Evolutionary conservation across 1,284 basidiomycete species (phyloP), one percentile per base, ranked within the genome.

Genomic region (Mycosarcoma mackinlayi): DNA sequence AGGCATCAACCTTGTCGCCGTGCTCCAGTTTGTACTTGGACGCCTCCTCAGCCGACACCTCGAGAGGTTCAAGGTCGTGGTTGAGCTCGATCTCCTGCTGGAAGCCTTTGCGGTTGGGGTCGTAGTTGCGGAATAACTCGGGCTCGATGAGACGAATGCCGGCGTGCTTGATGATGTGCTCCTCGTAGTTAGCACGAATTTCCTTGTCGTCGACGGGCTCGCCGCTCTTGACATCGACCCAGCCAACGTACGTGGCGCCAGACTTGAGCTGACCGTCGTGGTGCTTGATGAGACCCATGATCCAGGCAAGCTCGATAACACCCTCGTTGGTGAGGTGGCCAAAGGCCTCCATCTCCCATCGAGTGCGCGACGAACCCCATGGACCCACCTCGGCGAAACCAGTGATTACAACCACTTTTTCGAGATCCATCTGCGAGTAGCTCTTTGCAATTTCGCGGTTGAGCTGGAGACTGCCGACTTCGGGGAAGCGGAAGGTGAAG

Each of bases 151-250:
- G 84, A 62, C 95, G 92, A 80, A 98, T 92, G 84, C 95, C 96
- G n/a, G 93, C 88, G 81, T 98, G 94, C 31, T 86, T 87, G 56
- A 97, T 84, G 72, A 98, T 94, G 11, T 97, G 92, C 84, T 93
- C 92, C 86, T 98, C 94, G 83, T 97, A 98, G 66, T 90, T 91
- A 45, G 90, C 89, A 70, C 91, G 90, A 69, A 98, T 90, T 76
- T 98, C 94, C 86, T 97, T 97, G 86, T 98, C 95, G 80, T 98
- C 94, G 50, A 98, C 91, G n/a, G 94, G 93, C 77, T 98, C 94
- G 44, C 86, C 88, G n/a, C 90, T 88, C 87, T 97, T 95, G 79
- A 89, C 88, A 79, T 98, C 95, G 52, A 98, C 93, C 95, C 95
- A 98, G 44, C 95, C 95, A 77, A 98, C 95, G 81, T 98, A 92